These are phyloP conservation scores for Talaromyces sp. DNA, from an alignment of 2,329 filamentous ascomycete species.

Conservation along the genomic window DNA sequence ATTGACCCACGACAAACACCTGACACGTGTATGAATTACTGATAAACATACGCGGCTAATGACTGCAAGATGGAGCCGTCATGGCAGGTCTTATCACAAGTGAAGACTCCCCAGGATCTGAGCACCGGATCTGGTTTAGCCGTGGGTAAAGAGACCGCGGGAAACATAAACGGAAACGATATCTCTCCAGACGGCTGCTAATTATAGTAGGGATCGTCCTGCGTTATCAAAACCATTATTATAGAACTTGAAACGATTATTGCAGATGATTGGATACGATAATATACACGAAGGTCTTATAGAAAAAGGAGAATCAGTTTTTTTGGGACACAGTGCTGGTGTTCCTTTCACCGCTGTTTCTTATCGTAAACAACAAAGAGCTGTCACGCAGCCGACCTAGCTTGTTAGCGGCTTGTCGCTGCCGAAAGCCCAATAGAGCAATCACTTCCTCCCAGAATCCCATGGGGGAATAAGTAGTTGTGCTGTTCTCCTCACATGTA, in stretches of 20 bases:
- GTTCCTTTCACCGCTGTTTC: not conserved
- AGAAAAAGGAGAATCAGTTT: not conserved
- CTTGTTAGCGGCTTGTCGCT: not conserved
- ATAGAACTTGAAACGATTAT: no score
- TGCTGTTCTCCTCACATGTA: slow-evolving; percentile 26
- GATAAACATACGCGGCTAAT: not conserved
- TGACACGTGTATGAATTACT: not conserved
- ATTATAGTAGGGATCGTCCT: not conserved
- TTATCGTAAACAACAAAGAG: not conserved
- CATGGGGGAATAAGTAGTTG: not conserved
- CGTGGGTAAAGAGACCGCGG: not conserved
- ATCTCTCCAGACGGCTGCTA: not conserved
- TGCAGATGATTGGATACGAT: not conserved
- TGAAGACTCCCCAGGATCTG: not conserved
- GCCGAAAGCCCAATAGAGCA: not conserved
- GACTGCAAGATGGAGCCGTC: not conserved
- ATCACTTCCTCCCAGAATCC: not conserved
- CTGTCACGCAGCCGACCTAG: not conserved
- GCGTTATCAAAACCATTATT: not conserved
- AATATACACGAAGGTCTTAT: not conserved
- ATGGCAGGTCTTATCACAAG: not conserved
- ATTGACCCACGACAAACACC: not conserved
- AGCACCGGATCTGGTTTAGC: not conserved
- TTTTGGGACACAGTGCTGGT: not conserved
- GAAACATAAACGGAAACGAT: not conserved